These are phyloP conservation scores for Scutellaria galericulata DNA, from an alignment of 257 asterid genomes.

Conservation along the genomic window DNA sequence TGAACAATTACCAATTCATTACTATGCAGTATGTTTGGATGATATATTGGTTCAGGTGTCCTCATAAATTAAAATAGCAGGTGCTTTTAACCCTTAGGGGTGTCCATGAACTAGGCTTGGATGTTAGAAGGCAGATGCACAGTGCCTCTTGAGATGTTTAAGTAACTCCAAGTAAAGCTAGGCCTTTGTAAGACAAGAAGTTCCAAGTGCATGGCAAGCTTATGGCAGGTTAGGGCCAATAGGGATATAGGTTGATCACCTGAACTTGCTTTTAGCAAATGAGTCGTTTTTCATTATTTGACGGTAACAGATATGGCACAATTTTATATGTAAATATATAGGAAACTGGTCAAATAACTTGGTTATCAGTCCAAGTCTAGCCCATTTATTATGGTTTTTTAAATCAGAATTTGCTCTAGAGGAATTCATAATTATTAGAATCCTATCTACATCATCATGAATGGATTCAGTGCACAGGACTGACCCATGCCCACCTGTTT, in stretches of 20 bases:
- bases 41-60: neutral
- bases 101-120: conserved; percentile 14
- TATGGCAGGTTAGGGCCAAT: too few relatives aligned
- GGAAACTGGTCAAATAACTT: neutral
- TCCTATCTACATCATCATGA: neutral
- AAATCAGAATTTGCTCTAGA: neutral
- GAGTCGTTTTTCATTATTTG: neutral
- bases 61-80: neutral
- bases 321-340: neutral
- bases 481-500: neutral
- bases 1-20: neutral
- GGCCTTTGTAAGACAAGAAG: neutral
- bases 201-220: too few relatives aligned
- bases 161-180: neutral
- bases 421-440: neutral
- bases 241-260: too few relatives aligned
- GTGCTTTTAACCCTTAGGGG: conserved; percentile 2
- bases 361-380: conserved; percentile 1
- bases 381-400: neutral
- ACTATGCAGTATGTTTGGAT: neutral
- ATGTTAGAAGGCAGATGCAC: neutral
- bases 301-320: neutral
- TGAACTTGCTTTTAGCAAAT: neutral
- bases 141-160: neutral
- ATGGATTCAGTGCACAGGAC: neutral